Base-by-base conservation (phyloP, 306 rosid genomes). In the Quercus wislizeni region DNA sequence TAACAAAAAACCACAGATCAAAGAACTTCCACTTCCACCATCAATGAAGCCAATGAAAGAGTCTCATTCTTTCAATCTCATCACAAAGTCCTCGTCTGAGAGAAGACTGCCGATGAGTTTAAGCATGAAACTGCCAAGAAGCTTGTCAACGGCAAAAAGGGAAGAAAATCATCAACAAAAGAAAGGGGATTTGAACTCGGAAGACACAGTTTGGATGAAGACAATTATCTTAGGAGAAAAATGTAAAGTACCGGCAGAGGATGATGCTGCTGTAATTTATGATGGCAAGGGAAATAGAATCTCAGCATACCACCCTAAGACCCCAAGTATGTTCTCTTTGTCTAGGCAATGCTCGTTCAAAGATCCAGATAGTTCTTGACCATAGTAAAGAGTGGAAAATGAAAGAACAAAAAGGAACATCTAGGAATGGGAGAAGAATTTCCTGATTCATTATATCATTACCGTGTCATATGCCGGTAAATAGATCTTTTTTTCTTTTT, bases 171-270 rank as follows among this genome's bases (percentile, higher is more conserved):
- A 15, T 51, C 23, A 83, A 62, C 74, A 82, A 38, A 63, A 35
- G 11, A 88, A 85, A 67, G 83, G 61, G 38, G 87, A 74, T 81
- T 20, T 73, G 41, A 88, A 88, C 74, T 4, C 67, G 18, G 96
- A 94, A 55, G 97, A 94, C 4, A 84, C 92, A 2, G 83, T 92
- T 28, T 94, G 98, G 98, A 91, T 86, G 91, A 94, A 92, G 78
- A 87, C 97, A 0, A 94, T 94, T 63, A 94, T 94, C 67, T 31
- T 94, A 14, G 98, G 98, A 3, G 98, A 83, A 28, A 94, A 91
- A 80, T 92, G 97, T 58, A 84, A 43, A 71, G 89, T 82, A 5
- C 83, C 94, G 5, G 87, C 87, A 25, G 89, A 86, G 19, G 89
- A 88, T 11, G 83, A 84, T 5, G 85, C 87, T 33, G 84, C 85